These are phyloP conservation scores for Rubia peregrina DNA, from an alignment of 305 asterid genomes.

Conservation along the genomic window DNA sequence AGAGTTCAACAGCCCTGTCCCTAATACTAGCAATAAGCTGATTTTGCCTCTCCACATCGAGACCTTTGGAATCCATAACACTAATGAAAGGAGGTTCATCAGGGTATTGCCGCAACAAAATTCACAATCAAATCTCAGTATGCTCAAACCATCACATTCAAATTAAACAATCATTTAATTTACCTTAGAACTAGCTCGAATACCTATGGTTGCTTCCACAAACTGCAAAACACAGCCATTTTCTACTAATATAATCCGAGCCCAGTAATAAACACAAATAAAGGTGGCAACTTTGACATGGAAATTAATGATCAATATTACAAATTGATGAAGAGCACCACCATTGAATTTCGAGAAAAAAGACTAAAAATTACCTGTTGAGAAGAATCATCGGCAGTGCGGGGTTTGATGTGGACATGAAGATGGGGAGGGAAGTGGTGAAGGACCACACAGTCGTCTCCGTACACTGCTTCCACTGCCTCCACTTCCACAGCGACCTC, in stretches of 20 bases:
- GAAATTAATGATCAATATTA: neutral
- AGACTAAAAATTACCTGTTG: constrained; percentile 43
- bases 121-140: neutral
- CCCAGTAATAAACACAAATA: neutral
- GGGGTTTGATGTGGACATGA: constrained; percentile 72
- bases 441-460: constrained; percentile 61
- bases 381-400: constrained; percentile 86
- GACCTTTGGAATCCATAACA: constrained; percentile 78
- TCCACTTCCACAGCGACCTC: constrained; percentile 65
- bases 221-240: constrained; percentile 47
- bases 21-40: constrained; percentile 44
- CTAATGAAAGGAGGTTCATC: constrained; percentile 65
- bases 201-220: constrained; percentile 80
- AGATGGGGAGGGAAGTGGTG: constrained; percentile 64
- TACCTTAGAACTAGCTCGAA: constrained; percentile 68
- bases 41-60: constrained; percentile 68
- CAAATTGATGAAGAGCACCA: neutral
- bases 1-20: constrained; percentile 56
- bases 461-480: constrained; percentile 74
- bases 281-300: neutral
- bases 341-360: neutral
- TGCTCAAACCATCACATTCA: neutral
- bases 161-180: neutral
- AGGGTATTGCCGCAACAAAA: constrained; percentile 65
- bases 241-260: neutral